phyloP scores from a whole-genome alignment of 2,329 filamentous ascomycete species.

The Taxawa tesnikishii region DNA sequence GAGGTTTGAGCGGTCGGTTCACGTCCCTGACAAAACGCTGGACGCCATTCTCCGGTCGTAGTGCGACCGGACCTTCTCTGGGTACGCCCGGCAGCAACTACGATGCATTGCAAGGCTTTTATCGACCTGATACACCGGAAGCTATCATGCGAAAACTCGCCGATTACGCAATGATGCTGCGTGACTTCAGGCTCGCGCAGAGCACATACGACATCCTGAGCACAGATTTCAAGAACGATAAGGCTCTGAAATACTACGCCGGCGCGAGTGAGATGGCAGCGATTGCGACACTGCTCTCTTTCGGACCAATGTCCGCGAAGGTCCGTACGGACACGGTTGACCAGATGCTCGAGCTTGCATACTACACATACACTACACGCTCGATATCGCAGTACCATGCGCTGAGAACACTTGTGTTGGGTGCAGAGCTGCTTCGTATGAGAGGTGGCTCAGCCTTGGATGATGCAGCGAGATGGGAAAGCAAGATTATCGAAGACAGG shows the following conservation, averaged over 20 bases:
- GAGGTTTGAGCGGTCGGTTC: constrained; percentile 84
- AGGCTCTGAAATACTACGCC: constrained; percentile 92
- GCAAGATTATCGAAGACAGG: constrained; percentile 64
- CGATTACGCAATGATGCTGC: constrained; percentile 92
- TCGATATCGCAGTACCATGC: constrained; percentile 71
- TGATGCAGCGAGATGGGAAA: constrained; percentile 77
- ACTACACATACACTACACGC: constrained; percentile 83
- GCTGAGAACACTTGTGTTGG: constrained; percentile 61
- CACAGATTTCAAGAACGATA: constrained; percentile 84
- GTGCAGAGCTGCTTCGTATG: constrained; percentile 70
- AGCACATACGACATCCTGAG: constrained; percentile 85
- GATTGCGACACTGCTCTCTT: constrained; percentile 66
- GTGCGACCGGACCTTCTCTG: constrained; percentile 39
- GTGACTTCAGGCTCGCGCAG: constrained; percentile 87
- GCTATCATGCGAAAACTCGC: constrained; percentile 86
- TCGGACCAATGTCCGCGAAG: constrained; percentile 57
- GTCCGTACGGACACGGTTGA: constrained; percentile 70
- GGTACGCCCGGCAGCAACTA: constrained; percentile 52
- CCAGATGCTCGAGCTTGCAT: constrained; percentile 76
- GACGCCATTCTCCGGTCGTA: constrained; percentile 64
- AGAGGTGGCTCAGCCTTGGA: constrained; percentile 71
- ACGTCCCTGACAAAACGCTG: constrained; percentile 88
- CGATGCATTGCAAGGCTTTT: constrained; percentile 66
- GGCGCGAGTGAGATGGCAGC: constrained; percentile 93
- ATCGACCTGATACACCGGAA: constrained; percentile 72